A percentile compares a stretch with the other conserved stretches of the same genome.
Conservation (phyloP, 225 moss, liverwort and hornwort species). For the Bryoerythrophyllum caledonicum region DNA sequence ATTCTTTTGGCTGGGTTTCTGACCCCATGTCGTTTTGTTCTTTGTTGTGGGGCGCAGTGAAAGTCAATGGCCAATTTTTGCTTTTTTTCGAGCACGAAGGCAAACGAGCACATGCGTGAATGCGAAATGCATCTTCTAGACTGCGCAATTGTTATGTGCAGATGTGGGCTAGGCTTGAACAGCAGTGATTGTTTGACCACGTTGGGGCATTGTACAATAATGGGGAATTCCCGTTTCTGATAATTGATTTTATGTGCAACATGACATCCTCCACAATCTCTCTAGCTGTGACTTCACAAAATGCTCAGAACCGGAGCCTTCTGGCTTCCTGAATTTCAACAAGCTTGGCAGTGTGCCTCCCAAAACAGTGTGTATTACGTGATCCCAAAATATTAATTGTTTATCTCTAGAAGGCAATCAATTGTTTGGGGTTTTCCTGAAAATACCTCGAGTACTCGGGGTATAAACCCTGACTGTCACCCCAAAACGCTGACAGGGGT, state of each 20-base stretch:
- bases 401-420: no score
- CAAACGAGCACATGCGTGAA: constrained; percentile 13
- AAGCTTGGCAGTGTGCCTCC: not conserved
- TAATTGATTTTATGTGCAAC: not conserved
- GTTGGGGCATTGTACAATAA: constrained; percentile 14
- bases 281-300: not conserved
- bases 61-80: constrained; percentile 14
- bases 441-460: no score
- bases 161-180: constrained; percentile 8
- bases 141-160: not conserved
- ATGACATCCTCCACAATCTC: not conserved
- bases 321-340: not conserved
- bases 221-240: constrained; percentile 4
- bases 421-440: no score
- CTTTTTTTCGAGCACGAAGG: constrained; percentile 3
- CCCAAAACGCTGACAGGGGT: no score
- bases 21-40: constrained; percentile 11
- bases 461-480: no score
- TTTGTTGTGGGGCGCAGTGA: constrained; percentile 13
- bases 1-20: not conserved
- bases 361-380: no score
- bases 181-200: constrained; percentile 3
- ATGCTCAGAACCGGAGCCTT: not conserved
- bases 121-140: constrained; percentile 9
- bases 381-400: no score